Evolutionary conservation across 352 stramenopile species (phyloP), one percentile per base, ranked within the genome.

Genomic region (Nothophytophthora sp.): DNA sequence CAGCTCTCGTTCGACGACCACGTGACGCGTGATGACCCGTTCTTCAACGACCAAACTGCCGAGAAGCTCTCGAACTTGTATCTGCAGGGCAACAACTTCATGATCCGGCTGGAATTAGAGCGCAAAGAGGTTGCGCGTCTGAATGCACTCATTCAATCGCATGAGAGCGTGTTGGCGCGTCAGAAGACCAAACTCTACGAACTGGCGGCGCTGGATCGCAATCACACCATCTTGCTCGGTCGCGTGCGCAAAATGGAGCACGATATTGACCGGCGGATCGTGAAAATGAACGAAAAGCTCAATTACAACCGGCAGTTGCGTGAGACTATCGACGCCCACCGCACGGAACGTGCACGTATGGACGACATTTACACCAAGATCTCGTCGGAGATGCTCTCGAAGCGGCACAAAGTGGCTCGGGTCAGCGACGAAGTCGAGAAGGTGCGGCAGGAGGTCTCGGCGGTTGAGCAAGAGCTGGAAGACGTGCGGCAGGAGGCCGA

Each of bases 231-330:
- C 11, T 67, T 92, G 18, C 60, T 91, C 9, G 69, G 59, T 1
- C 70, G 79, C 24, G 70, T 90, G 2, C 76, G 83, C 48, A 92
- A 92, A 30, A 86, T 94, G 69, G 78, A 94, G 64, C 73, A 88
- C 40, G 83, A 94, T 9, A 83, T 92, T 8, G 83, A 94, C 51
- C 81, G 81, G 4, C 78, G 81, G 1, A 81, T 94, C 32, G 75
- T 94, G 24, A 89, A 88, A 24, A 82, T 94, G 66, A 94, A 94
- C 45, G 83, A 92, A 36, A 82, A 80, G 13, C 73, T 94, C 18
- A 80, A 74, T 22, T 60, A 51, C 27, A 94, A 90, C 51, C 74
- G 81, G 12, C 73, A 76, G 19, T 53, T 94, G 25, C 67, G 81
- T 9, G 65, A 87, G 16, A 61, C 32, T 2, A 83, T 94, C 38